A percentile compares a stretch with the other conserved stretches of the same genome.
phyloP scores from a whole-genome alignment of 306 rosid species.

The Ammopiptanthus mongolicus region DNA sequence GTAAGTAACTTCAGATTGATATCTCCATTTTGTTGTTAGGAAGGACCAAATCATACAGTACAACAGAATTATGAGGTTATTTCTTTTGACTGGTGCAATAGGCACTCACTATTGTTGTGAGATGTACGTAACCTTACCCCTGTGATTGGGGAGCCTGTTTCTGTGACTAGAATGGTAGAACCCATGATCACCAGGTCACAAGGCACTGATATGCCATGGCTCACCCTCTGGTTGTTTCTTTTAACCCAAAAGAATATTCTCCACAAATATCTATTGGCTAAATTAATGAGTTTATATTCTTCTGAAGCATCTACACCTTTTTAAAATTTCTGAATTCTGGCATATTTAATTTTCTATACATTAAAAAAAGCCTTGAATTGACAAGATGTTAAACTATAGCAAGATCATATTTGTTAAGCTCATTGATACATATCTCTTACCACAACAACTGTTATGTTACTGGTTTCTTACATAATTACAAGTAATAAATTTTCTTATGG shows the following conservation, averaged over 20 bases:
- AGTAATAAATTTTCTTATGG: not conserved
- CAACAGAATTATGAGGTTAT: not conserved
- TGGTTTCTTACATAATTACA: not conserved
- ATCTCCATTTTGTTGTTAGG: not conserved
- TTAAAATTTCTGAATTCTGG: not conserved
- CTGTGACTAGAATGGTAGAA: too few species aligned
- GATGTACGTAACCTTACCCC: not conserved
- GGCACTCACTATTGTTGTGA: not conserved
- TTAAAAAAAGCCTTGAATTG: not conserved
- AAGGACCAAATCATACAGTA: conserved; percentile 12
- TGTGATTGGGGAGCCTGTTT: not conserved
- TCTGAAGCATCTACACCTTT: not conserved
- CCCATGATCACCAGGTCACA: not conserved
- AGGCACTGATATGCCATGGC: not conserved
- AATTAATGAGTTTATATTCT: not conserved
- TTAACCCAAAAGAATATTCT: not conserved
- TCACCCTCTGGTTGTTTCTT: not conserved
- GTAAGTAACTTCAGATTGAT: conserved; percentile 38
- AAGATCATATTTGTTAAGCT: not conserved
- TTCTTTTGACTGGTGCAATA: not conserved
- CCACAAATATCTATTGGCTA: not conserved
- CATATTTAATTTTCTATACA: not conserved
- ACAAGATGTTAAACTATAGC: not conserved
- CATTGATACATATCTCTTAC: not conserved
- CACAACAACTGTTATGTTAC: not conserved